Conservation (phyloP, 805 yeast species). For the Saccharomycopsis fermentans region DNA sequence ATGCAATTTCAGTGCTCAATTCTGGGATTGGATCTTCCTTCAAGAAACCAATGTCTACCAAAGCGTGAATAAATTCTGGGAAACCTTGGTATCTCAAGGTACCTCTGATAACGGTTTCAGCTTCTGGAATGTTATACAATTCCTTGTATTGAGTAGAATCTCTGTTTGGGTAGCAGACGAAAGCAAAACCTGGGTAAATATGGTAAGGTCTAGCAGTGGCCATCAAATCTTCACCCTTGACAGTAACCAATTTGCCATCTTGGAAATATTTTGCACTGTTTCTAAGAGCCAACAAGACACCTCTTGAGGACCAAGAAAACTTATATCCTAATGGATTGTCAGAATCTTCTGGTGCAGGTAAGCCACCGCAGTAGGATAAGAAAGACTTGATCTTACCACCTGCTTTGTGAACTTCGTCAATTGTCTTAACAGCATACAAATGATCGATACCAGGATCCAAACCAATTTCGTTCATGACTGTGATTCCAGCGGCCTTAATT, state of each 20-base stretch:
- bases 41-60: constrained; percentile 89
- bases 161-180: constrained; percentile 96
- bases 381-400: constrained; percentile 92
- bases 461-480: constrained; percentile 98
- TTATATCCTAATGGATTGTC: constrained; percentile 98
- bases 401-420: constrained; percentile 86
- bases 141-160: constrained; percentile 92
- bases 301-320: constrained; percentile 98
- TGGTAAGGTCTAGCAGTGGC: constrained; percentile 89
- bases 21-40: constrained; percentile 60
- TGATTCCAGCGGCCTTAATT: constrained; percentile 88
- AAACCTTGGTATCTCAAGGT: constrained; percentile 97
- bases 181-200: constrained; percentile 91
- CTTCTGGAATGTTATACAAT: constrained; percentile 91
- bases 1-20: constrained; percentile 51
- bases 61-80: constrained; percentile 94
- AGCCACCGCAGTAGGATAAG: constrained; percentile 96
- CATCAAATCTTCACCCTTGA: constrained; percentile 88
- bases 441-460: constrained; percentile 98
- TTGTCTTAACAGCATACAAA: constrained; percentile 95
- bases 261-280: constrained; percentile 85
- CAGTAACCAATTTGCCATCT: constrained; percentile 71
- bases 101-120: constrained; percentile 93
- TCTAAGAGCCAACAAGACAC: constrained; percentile 91
- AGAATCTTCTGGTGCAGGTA: constrained; percentile 96